phyloP scores from a whole-genome alignment of 164 flowering plant species.

The Pachysandra terminalis region DNA sequence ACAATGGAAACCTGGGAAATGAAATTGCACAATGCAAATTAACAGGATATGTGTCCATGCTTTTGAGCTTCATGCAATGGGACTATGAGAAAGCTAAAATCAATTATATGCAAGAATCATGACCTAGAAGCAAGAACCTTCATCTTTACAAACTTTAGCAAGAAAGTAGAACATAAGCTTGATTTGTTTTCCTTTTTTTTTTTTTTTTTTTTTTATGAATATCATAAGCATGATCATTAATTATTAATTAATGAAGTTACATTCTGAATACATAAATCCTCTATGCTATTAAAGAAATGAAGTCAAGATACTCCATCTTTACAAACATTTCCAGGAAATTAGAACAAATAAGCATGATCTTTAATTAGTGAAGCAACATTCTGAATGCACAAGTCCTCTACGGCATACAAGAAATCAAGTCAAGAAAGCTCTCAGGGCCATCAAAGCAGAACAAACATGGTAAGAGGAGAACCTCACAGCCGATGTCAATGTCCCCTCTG shows the following conservation, averaged over 20 bases:
- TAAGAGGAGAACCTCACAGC: conserved; percentile 64
- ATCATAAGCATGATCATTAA: neutral
- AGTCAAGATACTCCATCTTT: neutral
- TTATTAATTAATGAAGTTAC: neutral
- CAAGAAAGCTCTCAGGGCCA: neutral
- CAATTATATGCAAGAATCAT: neutral
- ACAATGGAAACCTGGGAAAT: neutral
- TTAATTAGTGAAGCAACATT: neutral
- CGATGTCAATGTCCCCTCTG: conserved; percentile 76
- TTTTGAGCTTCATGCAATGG: neutral
- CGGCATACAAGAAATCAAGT: neutral
- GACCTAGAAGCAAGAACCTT: neutral
- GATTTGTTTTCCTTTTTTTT: too few relatives aligned
- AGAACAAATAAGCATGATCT: neutral
- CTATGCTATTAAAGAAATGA: too few relatives aligned
- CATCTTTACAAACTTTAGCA: neutral
- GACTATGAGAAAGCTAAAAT: neutral
- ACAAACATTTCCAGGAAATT: neutral
- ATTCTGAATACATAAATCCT: too few relatives aligned
- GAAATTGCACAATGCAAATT: neutral
- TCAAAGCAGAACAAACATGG: conserved; percentile 12
- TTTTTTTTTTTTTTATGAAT: too few relatives aligned
- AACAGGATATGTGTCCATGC: neutral
- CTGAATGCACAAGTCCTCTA: neutral
- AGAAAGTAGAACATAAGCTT: neutral